Evolutionary conservation across 2,329 filamentous ascomycete genomes (phyloP), one percentile per base, ranked within the genome.

Genomic region (Cordyceps farinosa): DNA sequence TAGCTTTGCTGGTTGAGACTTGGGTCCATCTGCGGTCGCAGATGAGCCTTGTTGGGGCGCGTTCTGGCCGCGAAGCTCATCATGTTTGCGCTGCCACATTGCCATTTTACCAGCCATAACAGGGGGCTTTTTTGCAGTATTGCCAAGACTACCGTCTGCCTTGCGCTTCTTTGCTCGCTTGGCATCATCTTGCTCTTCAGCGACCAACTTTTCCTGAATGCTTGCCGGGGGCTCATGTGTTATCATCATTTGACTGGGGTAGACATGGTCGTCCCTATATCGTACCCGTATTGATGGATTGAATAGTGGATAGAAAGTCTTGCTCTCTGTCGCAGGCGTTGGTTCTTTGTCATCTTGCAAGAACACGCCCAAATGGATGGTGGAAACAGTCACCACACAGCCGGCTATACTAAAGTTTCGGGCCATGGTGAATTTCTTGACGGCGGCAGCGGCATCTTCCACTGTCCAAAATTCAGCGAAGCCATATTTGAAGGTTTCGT

Each of bases 301-400:
- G 67, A 85, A 86, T 1, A 91, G 79, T 1, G 90, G 89, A 38
- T 82, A 81, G 70, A 94, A 93, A 0, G 88, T 89, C 71, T 87
- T 87, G 52, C 77, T 80, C 15, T 85, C 82, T n/a, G 80, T 84
- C 22, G 83, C 82, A 0, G 83, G 78, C 5, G 80, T 80, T 1
- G 79, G 64, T 8, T 82, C 80, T 57, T 87, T 84, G 55, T 89
- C 80, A 50, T 90, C 88, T 0, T 90, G 90, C 13, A 93, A 85
- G 70, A 96, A 95, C 3, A 95, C 90, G 5, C 91, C 91, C n/a
- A 90, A 86, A 67, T 95, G 91, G 45, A 93, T 92, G 68, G 90
- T 92, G 50, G 85, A 89, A 30, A 91, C 82, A 11, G 84, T 81
- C 17, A 92, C 89, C 0, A 87, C 84, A 67, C 87, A 88, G 3